phyloP scores from a whole-genome alignment of 140 eudicot genomes.

The Cichorium intybus region DNA sequence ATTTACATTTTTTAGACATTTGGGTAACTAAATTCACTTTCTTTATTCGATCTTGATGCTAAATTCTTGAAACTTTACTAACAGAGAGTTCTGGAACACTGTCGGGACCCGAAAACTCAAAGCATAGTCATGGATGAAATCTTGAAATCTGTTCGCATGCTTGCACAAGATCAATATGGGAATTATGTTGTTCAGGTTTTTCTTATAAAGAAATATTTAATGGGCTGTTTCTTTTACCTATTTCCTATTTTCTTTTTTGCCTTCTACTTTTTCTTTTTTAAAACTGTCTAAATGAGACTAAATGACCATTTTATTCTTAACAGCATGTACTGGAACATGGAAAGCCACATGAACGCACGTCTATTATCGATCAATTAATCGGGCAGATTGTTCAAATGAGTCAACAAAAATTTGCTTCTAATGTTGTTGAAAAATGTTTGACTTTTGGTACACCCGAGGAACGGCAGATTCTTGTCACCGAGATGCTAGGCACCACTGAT shows the following conservation, averaged over 20 bases:
- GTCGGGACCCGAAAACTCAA: conserved; percentile 73
- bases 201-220: too few species aligned
- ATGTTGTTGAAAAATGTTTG: conserved; percentile 66
- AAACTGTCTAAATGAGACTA: too few species aligned
- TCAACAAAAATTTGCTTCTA: conserved; percentile 97
- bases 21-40: background rate
- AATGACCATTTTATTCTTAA: background rate
- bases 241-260: too few species aligned
- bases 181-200: conserved; percentile 68
- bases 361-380: conserved; percentile 62
- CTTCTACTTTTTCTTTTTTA: too few species aligned
- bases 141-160: conserved; percentile 40
- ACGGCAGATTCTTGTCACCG: conserved; percentile 75
- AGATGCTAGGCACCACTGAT: conserved; percentile 91
- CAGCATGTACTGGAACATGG: conserved; percentile 99
- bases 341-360: conserved; percentile 77
- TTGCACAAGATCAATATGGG: conserved; percentile 93
- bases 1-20: background rate
- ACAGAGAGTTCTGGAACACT: conserved; percentile 93
- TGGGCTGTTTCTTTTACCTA: too few species aligned
- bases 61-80: background rate
- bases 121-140: conserved; percentile 86
- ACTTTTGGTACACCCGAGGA: conserved; percentile 52
- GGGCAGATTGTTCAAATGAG: conserved; percentile 98
- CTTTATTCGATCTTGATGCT: background rate